These are phyloP conservation scores for Penstemon barbatus DNA, from an alignment of 257 asterid genomes.

Conservation along the genomic window DNA sequence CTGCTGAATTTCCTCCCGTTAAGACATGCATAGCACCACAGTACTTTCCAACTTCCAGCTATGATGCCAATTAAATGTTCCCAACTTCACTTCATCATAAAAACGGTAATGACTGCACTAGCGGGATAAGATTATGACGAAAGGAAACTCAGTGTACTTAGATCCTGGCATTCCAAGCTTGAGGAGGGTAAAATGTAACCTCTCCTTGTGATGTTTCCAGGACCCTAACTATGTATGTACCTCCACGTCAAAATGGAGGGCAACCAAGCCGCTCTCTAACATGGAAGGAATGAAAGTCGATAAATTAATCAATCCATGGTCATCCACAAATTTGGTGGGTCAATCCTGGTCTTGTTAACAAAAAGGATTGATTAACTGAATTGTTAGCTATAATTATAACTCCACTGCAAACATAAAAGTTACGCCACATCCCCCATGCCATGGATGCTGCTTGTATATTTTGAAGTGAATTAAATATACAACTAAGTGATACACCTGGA, in stretches of 20 bases:
- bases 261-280: not conserved
- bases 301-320: not conserved
- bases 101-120: not conserved
- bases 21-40: too few relatives aligned
- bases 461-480: not conserved
- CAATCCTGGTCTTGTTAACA: not conserved
- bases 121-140: not conserved
- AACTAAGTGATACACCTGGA: not conserved
- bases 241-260: not conserved
- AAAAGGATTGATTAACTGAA: not conserved
- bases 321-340: conserved; percentile 2
- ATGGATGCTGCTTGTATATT: conserved; percentile 1
- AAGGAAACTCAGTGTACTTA: not conserved
- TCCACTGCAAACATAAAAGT: not conserved
- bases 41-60: too few relatives aligned
- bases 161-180: not conserved
- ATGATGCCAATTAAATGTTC: too few relatives aligned
- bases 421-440: not conserved
- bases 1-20: too few relatives aligned
- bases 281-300: not conserved
- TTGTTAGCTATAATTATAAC: not conserved
- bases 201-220: not conserved
- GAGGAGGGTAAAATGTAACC: not conserved
- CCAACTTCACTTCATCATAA: too few relatives aligned
- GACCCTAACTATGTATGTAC: not conserved